Evolutionary conservation across 352 stramenopile species (phyloP).

Genomic region (Phytophthora brassicae): DNA sequence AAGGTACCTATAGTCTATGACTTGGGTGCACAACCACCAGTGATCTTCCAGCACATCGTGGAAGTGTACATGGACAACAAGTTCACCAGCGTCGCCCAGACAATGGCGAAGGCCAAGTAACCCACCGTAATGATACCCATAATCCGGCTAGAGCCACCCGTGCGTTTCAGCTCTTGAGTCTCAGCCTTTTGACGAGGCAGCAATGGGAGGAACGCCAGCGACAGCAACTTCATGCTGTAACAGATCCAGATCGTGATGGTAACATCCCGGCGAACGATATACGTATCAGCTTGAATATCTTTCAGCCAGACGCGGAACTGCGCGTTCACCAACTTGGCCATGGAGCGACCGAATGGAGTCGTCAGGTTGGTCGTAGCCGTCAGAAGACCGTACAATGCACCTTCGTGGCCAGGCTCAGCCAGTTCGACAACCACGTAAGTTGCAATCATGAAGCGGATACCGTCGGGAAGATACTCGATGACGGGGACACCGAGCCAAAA

Average conservation of each 20-base stretch:
- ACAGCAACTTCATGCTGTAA: constrained; percentile 58
- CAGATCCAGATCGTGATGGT: constrained; percentile 63
- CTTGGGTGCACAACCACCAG: constrained; percentile 43
- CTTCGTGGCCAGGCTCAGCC: constrained; percentile 49
- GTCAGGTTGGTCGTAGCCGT: constrained; percentile 57
- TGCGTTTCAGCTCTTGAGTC: constrained; percentile 48
- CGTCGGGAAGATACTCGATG: constrained; percentile 49
- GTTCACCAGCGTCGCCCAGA: constrained; percentile 46
- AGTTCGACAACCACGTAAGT: constrained; percentile 71
- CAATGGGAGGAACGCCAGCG: constrained; percentile 48
- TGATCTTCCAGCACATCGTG: constrained; percentile 66
- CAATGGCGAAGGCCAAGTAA: constrained; percentile 38
- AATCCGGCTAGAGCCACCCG: constrained; percentile 37
- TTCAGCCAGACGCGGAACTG: constrained; percentile 54
- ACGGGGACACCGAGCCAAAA: constrained; percentile 62
- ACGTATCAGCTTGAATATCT: constrained; percentile 48
- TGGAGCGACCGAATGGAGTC: constrained; percentile 41
- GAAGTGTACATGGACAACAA: constrained; percentile 49
- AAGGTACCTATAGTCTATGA: constrained; percentile 4
- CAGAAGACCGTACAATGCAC: constrained; percentile 54
- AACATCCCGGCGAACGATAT: constrained; percentile 48
- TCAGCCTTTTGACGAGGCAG: constrained; percentile 51
- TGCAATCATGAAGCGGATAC: constrained; percentile 59
- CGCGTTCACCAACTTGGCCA: constrained; percentile 55
- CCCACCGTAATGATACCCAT: constrained; percentile 41